Evolutionary conservation across 1,284 basidiomycete genomes (phyloP).

Genomic region (Porogramme epimiltina): DNA sequence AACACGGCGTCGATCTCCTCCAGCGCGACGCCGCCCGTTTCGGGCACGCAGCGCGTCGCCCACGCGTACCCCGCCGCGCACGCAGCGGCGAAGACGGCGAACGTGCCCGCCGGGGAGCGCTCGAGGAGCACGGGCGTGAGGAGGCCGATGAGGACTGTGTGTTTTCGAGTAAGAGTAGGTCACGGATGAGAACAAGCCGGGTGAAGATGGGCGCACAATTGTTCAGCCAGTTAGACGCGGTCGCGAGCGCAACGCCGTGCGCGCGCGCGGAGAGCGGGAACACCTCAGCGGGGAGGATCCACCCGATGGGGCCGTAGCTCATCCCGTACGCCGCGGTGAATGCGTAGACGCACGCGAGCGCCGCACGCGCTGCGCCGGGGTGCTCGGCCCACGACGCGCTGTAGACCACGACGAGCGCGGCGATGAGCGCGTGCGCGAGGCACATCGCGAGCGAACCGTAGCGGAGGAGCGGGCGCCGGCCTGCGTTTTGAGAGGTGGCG

Average conservation of each 20-base stretch:
- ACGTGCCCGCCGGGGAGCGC: conserved; percentile 66
- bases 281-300: conserved; percentile 82
- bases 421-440: conserved; percentile 71
- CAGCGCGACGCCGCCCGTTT: conserved; percentile 74
- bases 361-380: conserved; percentile 59
- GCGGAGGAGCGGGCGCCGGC: conserved; percentile 64
- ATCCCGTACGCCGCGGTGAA: conserved; percentile 85
- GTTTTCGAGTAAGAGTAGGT: neutral
- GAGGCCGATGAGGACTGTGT: conserved; percentile 75
- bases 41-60: conserved; percentile 69
- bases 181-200: neutral
- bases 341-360: conserved; percentile 72
- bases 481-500: conserved; percentile 41
- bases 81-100: conserved; percentile 64
- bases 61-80: conserved; percentile 69
- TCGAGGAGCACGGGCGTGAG: conserved; percentile 76
- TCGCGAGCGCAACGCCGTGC: conserved; percentile 83
- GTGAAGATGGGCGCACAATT: conserved; percentile 56
- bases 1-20: conserved; percentile 79
- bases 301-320: conserved; percentile 85
- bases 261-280: conserved; percentile 87
- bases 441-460: conserved; percentile 75
- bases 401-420: conserved; percentile 60
- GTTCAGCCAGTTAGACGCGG: conserved; percentile 82
- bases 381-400: conserved; percentile 58